A percentile compares a stretch with the other conserved stretches of the same genome.
These are phyloP conservation scores for Globisporangium paroecandrum DNA, from an alignment of 352 stramenopile genomes.

Conservation along the genomic window DNA sequence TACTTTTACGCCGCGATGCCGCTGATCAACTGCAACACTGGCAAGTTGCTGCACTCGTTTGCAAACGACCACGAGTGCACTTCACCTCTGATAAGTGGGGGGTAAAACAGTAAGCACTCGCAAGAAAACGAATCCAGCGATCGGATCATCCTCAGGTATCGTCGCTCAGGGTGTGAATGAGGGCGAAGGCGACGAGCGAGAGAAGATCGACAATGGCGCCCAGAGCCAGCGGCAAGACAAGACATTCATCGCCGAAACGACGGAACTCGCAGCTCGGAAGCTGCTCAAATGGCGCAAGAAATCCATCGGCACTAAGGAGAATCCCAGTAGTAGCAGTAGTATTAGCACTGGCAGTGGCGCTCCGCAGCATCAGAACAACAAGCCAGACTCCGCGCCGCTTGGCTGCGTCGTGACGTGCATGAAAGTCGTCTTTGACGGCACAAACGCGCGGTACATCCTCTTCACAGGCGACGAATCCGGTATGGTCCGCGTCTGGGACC, in stretches of 20 bases:
- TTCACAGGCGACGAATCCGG: constrained; percentile 61
- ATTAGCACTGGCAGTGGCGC: background rate
- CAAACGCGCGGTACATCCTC: constrained; percentile 37
- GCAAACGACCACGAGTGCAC: constrained; percentile 32
- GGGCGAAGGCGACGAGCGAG: constrained; percentile 13
- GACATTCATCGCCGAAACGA: constrained; percentile 33
- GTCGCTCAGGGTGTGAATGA: constrained; percentile 2
- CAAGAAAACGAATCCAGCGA: background rate
- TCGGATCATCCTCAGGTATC: background rate
- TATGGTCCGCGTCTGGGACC: constrained; percentile 46
- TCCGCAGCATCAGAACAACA: background rate
- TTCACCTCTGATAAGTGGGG: background rate
- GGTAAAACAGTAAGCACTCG: background rate
- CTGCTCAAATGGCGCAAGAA: constrained; percentile 25
- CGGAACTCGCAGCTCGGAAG: constrained; percentile 35
- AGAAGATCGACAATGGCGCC: background rate
- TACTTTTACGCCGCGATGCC: constrained; percentile 60
- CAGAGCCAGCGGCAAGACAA: background rate
- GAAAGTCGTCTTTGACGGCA: constrained; percentile 54
- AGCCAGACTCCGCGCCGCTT: constrained; percentile 13
- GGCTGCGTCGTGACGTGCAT: constrained; percentile 40
- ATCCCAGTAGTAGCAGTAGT: background rate
- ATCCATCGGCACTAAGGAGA: background rate
- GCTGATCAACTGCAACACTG: constrained; percentile 37
- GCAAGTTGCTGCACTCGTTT: constrained; percentile 55